Percentiles rank a stretch among this genome's conserved stretches.
phyloP scores from a whole-genome alignment of 148 eudicot genomes.

The Rhododendron ovatum region DNA sequence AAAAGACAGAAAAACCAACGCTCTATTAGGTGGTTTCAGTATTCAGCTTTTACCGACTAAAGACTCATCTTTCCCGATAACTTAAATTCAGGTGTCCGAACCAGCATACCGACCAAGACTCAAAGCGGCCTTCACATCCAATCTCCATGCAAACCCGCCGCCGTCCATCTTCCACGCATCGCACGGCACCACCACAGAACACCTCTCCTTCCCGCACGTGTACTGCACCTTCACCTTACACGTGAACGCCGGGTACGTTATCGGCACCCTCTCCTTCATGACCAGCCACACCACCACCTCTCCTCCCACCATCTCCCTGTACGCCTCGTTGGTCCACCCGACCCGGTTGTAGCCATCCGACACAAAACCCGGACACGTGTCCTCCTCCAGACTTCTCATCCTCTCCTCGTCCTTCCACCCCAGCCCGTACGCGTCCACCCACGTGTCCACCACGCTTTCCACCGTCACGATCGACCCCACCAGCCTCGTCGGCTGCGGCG shows the following conservation, averaged over 20 bases:
- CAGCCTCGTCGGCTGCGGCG: slow-evolving; percentile 2
- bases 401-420: slow-evolving; percentile 53
- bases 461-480: slow-evolving; percentile 48
- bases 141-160: slow-evolving; percentile 87
- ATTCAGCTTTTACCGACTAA: too few relatives aligned
- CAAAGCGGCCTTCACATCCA: slow-evolving; percentile 72
- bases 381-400: slow-evolving; percentile 34
- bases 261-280: slow-evolving; percentile 34
- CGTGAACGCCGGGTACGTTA: slow-evolving; percentile 45
- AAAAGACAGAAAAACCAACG: not conserved
- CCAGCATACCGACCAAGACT: slow-evolving; percentile 37
- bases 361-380: slow-evolving; percentile 89
- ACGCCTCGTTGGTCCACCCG: slow-evolving; percentile 63
- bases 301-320: slow-evolving; percentile 35
- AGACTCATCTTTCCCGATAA: too few relatives aligned
- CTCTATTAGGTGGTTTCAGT: not conserved
- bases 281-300: slow-evolving; percentile 41
- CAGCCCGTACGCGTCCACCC: slow-evolving; percentile 34
- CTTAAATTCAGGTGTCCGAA: too few relatives aligned
- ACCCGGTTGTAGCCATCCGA: slow-evolving; percentile 55
- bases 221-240: slow-evolving; percentile 58
- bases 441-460: slow-evolving; percentile 71
- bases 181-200: slow-evolving; percentile 50
- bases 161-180: slow-evolving; percentile 77
- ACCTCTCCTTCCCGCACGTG: slow-evolving; percentile 26